Percentiles rank a stretch among this genome's conserved stretches.
Conservation (phyloP, 345 rosid genomes). For the Lumnitzera racemosa region DNA sequence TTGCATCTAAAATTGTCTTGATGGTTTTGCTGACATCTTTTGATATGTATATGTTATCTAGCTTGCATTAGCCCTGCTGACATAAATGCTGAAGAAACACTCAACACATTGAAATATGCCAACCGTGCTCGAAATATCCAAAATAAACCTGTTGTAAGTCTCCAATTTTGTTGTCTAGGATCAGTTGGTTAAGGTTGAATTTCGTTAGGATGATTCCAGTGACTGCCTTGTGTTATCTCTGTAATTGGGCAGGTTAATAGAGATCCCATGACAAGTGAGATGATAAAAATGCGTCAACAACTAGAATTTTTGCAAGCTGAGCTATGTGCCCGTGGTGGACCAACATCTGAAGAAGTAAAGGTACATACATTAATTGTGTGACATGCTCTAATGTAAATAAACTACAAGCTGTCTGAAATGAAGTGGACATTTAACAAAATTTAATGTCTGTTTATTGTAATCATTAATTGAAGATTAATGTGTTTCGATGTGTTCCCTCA, state of each 20-base stretch:
- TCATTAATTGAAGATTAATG: not conserved
- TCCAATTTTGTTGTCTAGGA: constrained; percentile 6
- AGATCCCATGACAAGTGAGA: constrained; percentile 95
- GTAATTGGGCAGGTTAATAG: constrained; percentile 58
- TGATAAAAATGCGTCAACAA: constrained; percentile 96
- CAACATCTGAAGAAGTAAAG: constrained; percentile 77
- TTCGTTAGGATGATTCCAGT: not conserved
- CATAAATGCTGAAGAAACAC: constrained; percentile 96
- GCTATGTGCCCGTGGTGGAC: constrained; percentile 81
- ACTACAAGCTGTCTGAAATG: not conserved
- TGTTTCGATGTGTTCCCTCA: not conserved
- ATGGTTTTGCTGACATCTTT: not conserved
- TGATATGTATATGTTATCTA: constrained; percentile 19
- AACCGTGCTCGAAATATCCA: constrained; percentile 98
- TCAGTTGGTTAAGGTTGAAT: constrained; percentile 2
- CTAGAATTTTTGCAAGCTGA: constrained; percentile 92
- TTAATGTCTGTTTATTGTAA: too few relatives aligned
- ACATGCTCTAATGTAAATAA: not conserved
- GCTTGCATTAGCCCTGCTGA: constrained; percentile 99
- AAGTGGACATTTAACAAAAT: too few relatives aligned
- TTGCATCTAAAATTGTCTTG: not conserved
- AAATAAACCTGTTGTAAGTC: constrained; percentile 95
- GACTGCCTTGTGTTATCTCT: constrained; percentile 6
- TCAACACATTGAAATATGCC: constrained; percentile 93
- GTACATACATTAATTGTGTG: constrained; percentile 34